Evolutionary conservation across 139 green algal genomes (phyloP).

Genomic region (Chlorella sp.): DNA sequence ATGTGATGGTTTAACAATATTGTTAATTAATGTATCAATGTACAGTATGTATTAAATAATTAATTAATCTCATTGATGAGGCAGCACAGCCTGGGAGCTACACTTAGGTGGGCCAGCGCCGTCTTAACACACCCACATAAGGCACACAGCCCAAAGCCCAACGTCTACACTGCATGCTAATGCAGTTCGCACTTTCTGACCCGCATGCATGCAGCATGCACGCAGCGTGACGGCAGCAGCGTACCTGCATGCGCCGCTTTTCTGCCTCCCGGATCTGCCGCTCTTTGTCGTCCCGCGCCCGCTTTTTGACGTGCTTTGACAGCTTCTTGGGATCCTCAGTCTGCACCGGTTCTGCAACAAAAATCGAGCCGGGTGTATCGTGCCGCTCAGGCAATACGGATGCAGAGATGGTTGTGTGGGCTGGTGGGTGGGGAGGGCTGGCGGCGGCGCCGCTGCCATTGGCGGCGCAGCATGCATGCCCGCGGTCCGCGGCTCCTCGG

Average conservation of each 20-base stretch:
- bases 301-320: slow-evolving; percentile 71
- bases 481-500: neutral
- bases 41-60: no score
- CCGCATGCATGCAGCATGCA: neutral
- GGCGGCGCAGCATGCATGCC: slow-evolving; percentile 27
- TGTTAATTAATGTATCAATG: no score
- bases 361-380: neutral
- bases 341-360: slow-evolving; percentile 16
- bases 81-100: no score
- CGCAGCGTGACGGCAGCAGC: neutral
- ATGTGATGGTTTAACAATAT: no score
- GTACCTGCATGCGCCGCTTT: slow-evolving; percentile 49
- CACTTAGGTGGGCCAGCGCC: no score
- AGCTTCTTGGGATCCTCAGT: slow-evolving; percentile 40
- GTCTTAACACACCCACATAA: no score
- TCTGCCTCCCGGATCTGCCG: slow-evolving; percentile 67
- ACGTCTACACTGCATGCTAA: neutral
- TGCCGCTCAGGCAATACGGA: neutral
- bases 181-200: neutral
- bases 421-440: neutral
- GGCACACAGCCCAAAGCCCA: no score
- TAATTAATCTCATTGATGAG: no score
- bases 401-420: neutral
- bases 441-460: neutral
- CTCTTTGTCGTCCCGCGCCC: slow-evolving; percentile 64